A percentile compares a stretch with the other conserved stretches of the same genome.
Conservation (phyloP, 345 rosid species). For the Pseudoturritis turrita region DNA sequence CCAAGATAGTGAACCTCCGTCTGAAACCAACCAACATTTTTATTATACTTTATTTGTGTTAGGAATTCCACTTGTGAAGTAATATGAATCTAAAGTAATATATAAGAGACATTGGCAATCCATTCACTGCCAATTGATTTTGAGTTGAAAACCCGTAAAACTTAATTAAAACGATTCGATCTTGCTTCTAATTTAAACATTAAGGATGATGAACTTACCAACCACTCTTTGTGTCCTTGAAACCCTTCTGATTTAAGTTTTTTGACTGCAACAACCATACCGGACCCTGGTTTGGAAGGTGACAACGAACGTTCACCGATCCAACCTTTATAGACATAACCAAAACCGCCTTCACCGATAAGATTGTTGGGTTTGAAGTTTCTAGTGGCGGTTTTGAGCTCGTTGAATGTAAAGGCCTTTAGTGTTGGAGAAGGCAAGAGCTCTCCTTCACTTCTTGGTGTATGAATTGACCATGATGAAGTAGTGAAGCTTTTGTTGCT, state of each 20-base stretch:
- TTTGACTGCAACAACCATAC: slow-evolving; percentile 91
- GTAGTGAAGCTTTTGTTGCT: slow-evolving; percentile 46
- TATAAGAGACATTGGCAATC: neutral
- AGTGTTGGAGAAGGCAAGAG: slow-evolving; percentile 72
- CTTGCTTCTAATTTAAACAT: neutral
- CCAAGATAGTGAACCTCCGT: slow-evolving; percentile 83
- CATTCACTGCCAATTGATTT: neutral
- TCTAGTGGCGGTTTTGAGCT: slow-evolving; percentile 78
- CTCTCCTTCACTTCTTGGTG: slow-evolving; percentile 79
- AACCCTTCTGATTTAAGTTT: slow-evolving; percentile 84
- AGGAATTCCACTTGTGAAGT: neutral
- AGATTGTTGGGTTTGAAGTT: slow-evolving; percentile 79
- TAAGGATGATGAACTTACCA: slow-evolving; percentile 53
- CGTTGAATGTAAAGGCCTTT: slow-evolving; percentile 69
- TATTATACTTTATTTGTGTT: neutral
- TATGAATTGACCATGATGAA: slow-evolving; percentile 38
- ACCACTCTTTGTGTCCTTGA: slow-evolving; percentile 99
- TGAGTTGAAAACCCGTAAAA: neutral
- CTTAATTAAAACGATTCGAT: neutral
- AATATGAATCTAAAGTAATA: neutral
- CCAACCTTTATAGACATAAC: slow-evolving; percentile 92
- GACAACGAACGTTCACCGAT: slow-evolving; percentile 56
- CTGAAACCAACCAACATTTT: slow-evolving; percentile 32
- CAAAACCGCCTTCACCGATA: slow-evolving; percentile 96
- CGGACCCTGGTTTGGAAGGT: slow-evolving; percentile 80